These are phyloP conservation scores for Flaveria ramosissima DNA, from an alignment of 129 eudicot species.

Conservation along the genomic window DNA sequence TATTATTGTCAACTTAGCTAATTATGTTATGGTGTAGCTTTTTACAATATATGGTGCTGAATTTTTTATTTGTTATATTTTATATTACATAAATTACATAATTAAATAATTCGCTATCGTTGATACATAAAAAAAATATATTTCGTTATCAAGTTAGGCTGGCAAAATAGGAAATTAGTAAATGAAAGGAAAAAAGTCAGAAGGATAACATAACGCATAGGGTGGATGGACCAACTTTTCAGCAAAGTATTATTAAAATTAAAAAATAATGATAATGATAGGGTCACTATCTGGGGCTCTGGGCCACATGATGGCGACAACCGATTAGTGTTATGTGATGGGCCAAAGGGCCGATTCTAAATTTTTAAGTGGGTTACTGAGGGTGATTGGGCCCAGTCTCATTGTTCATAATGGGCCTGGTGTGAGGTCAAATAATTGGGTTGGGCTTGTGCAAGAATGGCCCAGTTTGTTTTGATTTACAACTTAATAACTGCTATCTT, in stretches of 20 bases:
- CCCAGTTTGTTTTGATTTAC: no score
- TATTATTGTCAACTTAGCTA: constrained; percentile 50
- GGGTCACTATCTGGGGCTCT: no score
- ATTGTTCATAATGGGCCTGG: no score
- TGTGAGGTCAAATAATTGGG: no score
- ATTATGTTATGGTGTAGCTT: constrained; percentile 35
- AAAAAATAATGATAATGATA: not conserved
- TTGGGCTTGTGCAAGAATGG: no score
- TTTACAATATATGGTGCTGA: constrained; percentile 22
- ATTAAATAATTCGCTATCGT: no score
- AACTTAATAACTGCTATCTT: no score
- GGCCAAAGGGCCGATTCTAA: no score
- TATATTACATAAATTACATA: not conserved
- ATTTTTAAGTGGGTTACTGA: no score
- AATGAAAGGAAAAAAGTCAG: constrained; percentile 27
- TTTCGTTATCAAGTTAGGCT: constrained; percentile 37
- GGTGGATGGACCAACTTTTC: constrained; percentile 33
- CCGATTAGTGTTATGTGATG: no score
- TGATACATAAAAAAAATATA: not conserved
- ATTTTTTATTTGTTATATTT: not conserved
- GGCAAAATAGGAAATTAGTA: constrained; percentile 30
- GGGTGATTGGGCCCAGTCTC: no score
- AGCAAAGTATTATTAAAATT: constrained; percentile 25
- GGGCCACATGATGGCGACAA: no score
- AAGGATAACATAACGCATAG: constrained; percentile 20